Evolutionary conservation across 306 rosid genomes (phyloP), one percentile per base, ranked within the genome.

Genomic region (Casuarina cunninghamiana): DNA sequence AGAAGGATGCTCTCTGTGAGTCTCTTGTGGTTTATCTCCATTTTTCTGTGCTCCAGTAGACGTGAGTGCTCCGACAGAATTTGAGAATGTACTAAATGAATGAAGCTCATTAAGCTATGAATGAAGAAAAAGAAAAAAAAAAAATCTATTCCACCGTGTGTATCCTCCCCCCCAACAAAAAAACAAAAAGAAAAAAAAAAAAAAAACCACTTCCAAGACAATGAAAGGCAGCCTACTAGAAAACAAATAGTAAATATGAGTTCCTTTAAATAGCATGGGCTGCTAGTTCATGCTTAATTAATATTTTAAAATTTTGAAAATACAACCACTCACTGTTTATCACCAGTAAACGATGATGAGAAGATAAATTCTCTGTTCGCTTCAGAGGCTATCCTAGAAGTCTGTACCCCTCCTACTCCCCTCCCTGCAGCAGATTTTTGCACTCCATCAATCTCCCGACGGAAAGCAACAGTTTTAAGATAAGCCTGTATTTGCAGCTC

Each of bases 401-500:
- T 90, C 62, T 90, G 97, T 62, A 94, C 87, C 72, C 98, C 98
- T 72, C 79, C 93, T 73, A 92, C 90, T 57, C 91, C 97, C 68
- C 93, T 83, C 55, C 98, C 98, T 69, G 87, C 57, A 72, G 98
- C 92, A 77, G 89, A 85, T 84, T 94, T 94, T 87, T 94, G 98
- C 79, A 92, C 97, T 85, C 81, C 88, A 86, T 92, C 84, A 75
- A 94, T 94, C 88, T 94, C 98, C 57, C 97, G 92, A 32, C 98
- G 96, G 82, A 94, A 92, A 85, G 98, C 90, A 81, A 94, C 98
- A 81, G 97, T 90, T 87, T 94, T 94, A 75, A 94, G 97, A 81
- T 94, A 94, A 69, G 98, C 89, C 76, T 92, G 90, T 82, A 94
- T 92, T 88, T 94, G 98, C 78, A 94, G 88, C 91, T 94, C 98